Base-by-base conservation (phyloP, 2,329 filamentous ascomycete species). In the Microdochium trichocladiopsis region DNA sequence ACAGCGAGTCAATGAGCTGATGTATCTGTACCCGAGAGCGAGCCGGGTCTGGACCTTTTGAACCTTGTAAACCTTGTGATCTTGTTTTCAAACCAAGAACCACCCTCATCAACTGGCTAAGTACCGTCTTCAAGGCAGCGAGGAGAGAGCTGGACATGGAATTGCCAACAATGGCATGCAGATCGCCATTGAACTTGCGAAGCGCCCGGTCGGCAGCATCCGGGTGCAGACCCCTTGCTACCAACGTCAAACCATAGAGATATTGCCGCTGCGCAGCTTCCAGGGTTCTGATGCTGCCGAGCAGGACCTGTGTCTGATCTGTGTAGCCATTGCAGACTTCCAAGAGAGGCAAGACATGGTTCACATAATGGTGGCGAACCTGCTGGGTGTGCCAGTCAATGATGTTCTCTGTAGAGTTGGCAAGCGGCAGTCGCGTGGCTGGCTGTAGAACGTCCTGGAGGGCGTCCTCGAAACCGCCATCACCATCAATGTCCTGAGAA, bases 151-250 rank as follows among this genome's bases (percentile, higher is more conserved):
- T 70, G 2, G 77, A 78, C 53, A 83, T 73, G 10, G 83, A 84
- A 63, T 86, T 86, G 47, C 80, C 78, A 56, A 88, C 77, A 22
- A 87, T 73, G 22, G 84, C 82, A 60, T 86, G 78, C 11, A 88
- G 66, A 56, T 88, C 84, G 49, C 77, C 71, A 16, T 71, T 73
- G 60, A 89, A 87, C 52, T 77, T 79, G 50, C 62, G 63, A 8
- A 75, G 66, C 37, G 71, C 71, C 28, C 65, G 63, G 47, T 67
- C 64, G 51, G 68, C 72, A 24, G 63, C 58, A 28, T 61, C 64
- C 47, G 67, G 66, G 11, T 71, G 65, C 56, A 79, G 72, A 21
- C 73, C 77, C 52, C 75, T 71, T 28, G 74, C 60, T 49, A 86
- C 72, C 50, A 80, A 68, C 10, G 72, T 72, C 53, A 84, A 62